Percentiles rank a stretch among this genome's conserved stretches.
Evolutionary conservation across 2,329 filamentous ascomycete genomes (phyloP).

Genomic region (Hypoxylon sp.): DNA sequence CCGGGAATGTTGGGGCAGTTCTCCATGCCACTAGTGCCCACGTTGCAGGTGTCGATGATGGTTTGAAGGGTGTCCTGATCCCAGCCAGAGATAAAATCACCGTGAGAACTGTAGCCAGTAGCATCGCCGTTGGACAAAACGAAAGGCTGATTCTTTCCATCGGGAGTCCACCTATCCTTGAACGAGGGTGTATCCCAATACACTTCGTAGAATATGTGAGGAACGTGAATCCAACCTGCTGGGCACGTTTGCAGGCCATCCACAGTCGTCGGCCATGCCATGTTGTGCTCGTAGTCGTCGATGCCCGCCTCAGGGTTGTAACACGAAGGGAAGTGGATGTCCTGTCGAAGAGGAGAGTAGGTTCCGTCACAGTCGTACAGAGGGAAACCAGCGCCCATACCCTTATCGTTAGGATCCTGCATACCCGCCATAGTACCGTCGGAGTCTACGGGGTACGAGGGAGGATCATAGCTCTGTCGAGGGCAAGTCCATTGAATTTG

Average conservation of each 20-base stretch:
- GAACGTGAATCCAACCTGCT: conserved; percentile 67
- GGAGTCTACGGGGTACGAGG: conserved; percentile 69
- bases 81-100: conserved; percentile 82
- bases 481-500: conserved; percentile 74
- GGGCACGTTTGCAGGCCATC: conserved; percentile 70
- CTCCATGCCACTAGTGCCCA: conserved; percentile 72
- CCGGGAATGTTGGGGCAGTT: conserved; percentile 71
- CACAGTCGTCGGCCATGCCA: conserved; percentile 70
- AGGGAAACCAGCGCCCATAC: conserved; percentile 77
- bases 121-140: conserved; percentile 78
- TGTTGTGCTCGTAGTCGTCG: conserved; percentile 74
- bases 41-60: conserved; percentile 77
- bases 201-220: conserved; percentile 71
- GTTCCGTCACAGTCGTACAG: conserved; percentile 76
- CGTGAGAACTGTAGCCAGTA: conserved; percentile 79
- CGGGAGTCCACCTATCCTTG: conserved; percentile 66
- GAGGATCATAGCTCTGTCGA: conserved; percentile 62
- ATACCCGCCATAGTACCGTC: conserved; percentile 71
- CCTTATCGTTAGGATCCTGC: conserved; percentile 67
- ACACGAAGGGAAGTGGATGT: conserved; percentile 81
- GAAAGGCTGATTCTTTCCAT: conserved; percentile 72
- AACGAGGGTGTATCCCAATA: conserved; percentile 73
- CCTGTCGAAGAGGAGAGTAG: conserved; percentile 73
- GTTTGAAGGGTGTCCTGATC: conserved; percentile 74
- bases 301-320: conserved; percentile 76